A percentile compares a stretch with the other conserved stretches of the same genome.
Conservation (phyloP, 306 rosid genomes). For the Lathyrus tuberosus region DNA sequence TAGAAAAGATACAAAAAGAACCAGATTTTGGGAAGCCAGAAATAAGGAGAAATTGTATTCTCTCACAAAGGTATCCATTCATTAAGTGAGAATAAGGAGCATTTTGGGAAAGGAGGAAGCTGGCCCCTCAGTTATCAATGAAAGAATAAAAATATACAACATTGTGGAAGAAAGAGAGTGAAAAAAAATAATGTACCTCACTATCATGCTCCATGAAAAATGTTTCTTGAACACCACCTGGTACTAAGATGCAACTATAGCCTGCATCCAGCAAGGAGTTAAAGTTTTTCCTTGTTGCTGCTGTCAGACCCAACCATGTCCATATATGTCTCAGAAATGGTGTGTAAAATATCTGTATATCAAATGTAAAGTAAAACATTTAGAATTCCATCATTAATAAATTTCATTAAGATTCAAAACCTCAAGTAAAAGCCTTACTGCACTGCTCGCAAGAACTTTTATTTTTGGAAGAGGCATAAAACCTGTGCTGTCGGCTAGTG, state of each 20-base stretch:
- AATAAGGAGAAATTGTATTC: too few species aligned
- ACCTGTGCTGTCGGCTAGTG: slow-evolving; percentile 80
- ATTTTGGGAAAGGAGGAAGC: too few species aligned
- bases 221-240: slow-evolving; percentile 97
- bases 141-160: slow-evolving; percentile 9
- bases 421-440: slow-evolving; percentile 64
- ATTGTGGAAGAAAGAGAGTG: background rate
- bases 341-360: slow-evolving; percentile 73
- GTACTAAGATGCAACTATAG: slow-evolving; percentile 83
- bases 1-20: too few species aligned
- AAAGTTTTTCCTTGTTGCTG: slow-evolving; percentile 74
- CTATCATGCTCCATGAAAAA: slow-evolving; percentile 72
- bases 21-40: too few species aligned
- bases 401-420: slow-evolving; percentile 22
- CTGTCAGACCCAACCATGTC: slow-evolving; percentile 92
- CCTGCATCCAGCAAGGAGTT: slow-evolving; percentile 65
- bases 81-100: too few species aligned
- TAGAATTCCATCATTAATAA: slow-evolving; percentile 12
- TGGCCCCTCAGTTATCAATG: slow-evolving; percentile 9
- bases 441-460: slow-evolving; percentile 93
- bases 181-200: slow-evolving; percentile 57
- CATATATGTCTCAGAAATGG: slow-evolving; percentile 95
- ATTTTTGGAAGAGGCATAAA: slow-evolving; percentile 90
- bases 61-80: too few species aligned
- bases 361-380: slow-evolving; percentile 33